Evolutionary conservation across 345 rosid genomes (phyloP).

Genomic region (Draba incana): DNA sequence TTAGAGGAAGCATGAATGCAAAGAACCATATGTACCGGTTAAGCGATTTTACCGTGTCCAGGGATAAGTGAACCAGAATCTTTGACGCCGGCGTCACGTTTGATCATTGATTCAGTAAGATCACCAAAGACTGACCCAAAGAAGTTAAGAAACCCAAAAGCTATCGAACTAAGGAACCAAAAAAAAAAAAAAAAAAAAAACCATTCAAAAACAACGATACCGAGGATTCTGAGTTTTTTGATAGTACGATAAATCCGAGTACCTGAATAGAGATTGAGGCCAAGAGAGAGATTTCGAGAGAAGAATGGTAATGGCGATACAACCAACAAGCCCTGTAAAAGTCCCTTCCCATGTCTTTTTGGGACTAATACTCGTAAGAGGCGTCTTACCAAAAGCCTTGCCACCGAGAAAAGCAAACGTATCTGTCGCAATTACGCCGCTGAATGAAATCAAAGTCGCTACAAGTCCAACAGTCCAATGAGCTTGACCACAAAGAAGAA

Average conservation of each 20-base stretch:
- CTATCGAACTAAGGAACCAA: conserved; percentile 62
- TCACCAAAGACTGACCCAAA: conserved; percentile 93
- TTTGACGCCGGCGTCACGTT: conserved; percentile 97
- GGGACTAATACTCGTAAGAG: conserved; percentile 80
- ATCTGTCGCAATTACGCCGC: conserved; percentile 88
- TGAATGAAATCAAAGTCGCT: conserved; percentile 77
- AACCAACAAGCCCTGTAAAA: conserved; percentile 76
- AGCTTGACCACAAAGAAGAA: conserved; percentile 84
- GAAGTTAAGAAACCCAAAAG: conserved; percentile 81
- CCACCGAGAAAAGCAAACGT: conserved; percentile 92
- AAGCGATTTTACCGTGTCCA: conserved; percentile 69
- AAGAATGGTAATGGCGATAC: conserved; percentile 61
- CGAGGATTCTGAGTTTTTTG: background rate
- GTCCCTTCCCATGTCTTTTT: conserved; percentile 99
- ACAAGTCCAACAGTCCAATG: conserved; percentile 98
- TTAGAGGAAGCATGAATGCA: conserved; percentile 3
- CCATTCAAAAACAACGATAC: conserved; percentile 8
- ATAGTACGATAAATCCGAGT: conserved; percentile 30
- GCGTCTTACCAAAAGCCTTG: conserved; percentile 92
- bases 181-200: background rate
- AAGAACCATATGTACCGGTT: background rate
- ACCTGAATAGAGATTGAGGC: conserved; percentile 87
- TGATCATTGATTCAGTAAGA: conserved; percentile 93
- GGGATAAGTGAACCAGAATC: conserved; percentile 96
- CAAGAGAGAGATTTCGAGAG: conserved; percentile 68